Conservation (phyloP, 306 rosid species). For the Cucurbita ficifolia region DNA sequence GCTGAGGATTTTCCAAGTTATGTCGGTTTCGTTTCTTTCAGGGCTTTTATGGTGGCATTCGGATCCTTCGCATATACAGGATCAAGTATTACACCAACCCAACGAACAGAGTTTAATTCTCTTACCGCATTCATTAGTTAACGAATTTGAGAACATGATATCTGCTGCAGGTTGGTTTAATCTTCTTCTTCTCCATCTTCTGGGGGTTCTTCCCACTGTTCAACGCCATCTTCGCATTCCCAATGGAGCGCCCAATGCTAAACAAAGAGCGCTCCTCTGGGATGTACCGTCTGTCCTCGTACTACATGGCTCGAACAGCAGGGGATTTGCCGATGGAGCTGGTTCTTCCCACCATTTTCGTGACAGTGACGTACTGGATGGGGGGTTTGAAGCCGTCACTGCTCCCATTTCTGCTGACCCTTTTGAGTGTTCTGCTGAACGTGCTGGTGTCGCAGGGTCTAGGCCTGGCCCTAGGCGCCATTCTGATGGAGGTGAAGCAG, state of each 20-base stretch:
- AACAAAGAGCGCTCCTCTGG: neutral
- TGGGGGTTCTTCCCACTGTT: slow-evolving; percentile 97
- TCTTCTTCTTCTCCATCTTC: slow-evolving; percentile 74
- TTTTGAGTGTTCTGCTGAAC: neutral
- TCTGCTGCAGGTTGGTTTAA: slow-evolving; percentile 49
- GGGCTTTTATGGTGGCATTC: slow-evolving; percentile 91
- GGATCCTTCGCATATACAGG: slow-evolving; percentile 58
- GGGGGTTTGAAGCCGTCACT: neutral
- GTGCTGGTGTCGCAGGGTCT: slow-evolving; percentile 39
- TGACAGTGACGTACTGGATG: neutral
- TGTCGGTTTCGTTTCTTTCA: slow-evolving; percentile 72
- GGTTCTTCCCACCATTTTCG: neutral
- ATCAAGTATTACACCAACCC: slow-evolving; percentile 34
- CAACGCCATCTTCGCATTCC: slow-evolving; percentile 83
- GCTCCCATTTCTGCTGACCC: neutral
- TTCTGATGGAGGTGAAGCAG: slow-evolving; percentile 70
- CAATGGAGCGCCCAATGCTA: slow-evolving; percentile 20
- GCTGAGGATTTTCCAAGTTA: slow-evolving; percentile 67
- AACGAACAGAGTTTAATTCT: neutral
- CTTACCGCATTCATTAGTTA: too few species aligned
- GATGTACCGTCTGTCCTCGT: neutral
- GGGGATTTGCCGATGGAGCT: neutral
- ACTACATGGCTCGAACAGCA: neutral
- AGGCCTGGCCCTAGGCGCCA: slow-evolving; percentile 86
- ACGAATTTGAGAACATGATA: too few species aligned